Percentiles rank a stretch among this genome's conserved stretches.
These are phyloP conservation scores for Apostasia shenzhenica DNA, from an alignment of 106 monocot species.

Conservation along the genomic window DNA sequence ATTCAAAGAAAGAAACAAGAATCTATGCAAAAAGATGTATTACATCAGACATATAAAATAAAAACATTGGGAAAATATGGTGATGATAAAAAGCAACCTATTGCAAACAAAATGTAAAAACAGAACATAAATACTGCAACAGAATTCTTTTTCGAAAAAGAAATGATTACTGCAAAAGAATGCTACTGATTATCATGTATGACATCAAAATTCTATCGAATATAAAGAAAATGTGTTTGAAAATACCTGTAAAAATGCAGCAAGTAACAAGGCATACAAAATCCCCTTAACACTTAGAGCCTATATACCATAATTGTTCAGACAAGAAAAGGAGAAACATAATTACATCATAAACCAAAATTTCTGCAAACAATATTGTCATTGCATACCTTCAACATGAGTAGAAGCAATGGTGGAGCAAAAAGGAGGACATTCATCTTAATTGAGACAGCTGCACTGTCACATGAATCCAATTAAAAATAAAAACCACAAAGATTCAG, in stretches of 20 bases:
- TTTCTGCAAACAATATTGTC: conserved; percentile 1
- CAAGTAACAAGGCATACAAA: conserved; percentile 57
- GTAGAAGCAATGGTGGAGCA: conserved; percentile 84
- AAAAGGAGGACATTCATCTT: conserved; percentile 98
- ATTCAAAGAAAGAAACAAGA: no score
- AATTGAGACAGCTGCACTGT: conserved; percentile 87
- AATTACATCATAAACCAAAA: background rate
- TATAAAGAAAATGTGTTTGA: background rate
- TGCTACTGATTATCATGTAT: no score
- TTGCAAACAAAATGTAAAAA: no score
- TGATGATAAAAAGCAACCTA: no score
- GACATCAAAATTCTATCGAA: background rate
- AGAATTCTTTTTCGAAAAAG: no score
- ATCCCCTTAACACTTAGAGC: conserved; percentile 62
- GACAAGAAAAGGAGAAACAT: background rate
- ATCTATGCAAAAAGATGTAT: no score
- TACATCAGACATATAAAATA: no score
- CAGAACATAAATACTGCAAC: no score
- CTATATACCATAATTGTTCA: conserved; percentile 27
- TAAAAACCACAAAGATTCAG: background rate
- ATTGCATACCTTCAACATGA: conserved; percentile 78
- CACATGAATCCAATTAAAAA: conserved; percentile 5
- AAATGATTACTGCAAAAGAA: no score
- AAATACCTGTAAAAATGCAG: conserved; percentile 87
- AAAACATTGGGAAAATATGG: no score